Conservation (phyloP, 352 stramenopile species). For the Globisporangium cederbergense region DNA sequence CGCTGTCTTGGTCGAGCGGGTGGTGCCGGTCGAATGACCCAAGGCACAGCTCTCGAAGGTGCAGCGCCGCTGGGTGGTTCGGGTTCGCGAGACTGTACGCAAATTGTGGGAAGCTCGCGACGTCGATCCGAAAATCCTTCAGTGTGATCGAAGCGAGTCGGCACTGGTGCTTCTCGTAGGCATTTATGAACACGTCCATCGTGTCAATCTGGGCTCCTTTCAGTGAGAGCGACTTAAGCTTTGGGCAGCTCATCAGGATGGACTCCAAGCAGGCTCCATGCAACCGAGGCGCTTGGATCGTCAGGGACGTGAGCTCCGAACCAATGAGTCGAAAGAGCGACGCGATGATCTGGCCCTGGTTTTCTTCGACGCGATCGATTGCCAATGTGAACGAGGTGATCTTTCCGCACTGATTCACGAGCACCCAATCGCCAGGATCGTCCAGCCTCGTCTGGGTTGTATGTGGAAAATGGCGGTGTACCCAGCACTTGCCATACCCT, state of each 20-base stretch:
- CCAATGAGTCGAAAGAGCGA: conserved; percentile 26
- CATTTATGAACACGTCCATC: conserved; percentile 24
- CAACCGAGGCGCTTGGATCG: conserved; percentile 25
- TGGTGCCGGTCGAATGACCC: conserved; percentile 13
- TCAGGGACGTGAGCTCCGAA: conserved; percentile 20
- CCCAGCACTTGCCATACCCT: conserved; percentile 41
- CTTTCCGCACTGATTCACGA: conserved; percentile 1
- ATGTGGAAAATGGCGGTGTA: conserved; percentile 19
- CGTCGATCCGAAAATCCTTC: conserved; percentile 17
- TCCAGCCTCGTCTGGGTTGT: background rate
- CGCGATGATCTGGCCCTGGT: conserved; percentile 22
- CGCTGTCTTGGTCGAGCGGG: conserved; percentile 15
- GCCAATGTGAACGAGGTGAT: conserved; percentile 24
- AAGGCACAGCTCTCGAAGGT: conserved; percentile 18
- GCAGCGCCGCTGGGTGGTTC: background rate
- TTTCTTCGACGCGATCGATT: conserved; percentile 20
- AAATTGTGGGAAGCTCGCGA: conserved; percentile 10
- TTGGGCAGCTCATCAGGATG: conserved; percentile 26
- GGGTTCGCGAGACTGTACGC: conserved; percentile 8
- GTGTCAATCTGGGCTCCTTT: conserved; percentile 27
- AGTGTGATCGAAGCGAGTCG: conserved; percentile 15
- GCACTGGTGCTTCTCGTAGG: conserved; percentile 14
- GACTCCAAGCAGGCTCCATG: conserved; percentile 21
- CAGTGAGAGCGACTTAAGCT: conserved; percentile 20
- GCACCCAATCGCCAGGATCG: conserved; percentile 7